These are phyloP conservation scores for Extremus antarcticus DNA, from an alignment of 495 filamentous ascomycete genomes.

Conservation along the genomic window DNA sequence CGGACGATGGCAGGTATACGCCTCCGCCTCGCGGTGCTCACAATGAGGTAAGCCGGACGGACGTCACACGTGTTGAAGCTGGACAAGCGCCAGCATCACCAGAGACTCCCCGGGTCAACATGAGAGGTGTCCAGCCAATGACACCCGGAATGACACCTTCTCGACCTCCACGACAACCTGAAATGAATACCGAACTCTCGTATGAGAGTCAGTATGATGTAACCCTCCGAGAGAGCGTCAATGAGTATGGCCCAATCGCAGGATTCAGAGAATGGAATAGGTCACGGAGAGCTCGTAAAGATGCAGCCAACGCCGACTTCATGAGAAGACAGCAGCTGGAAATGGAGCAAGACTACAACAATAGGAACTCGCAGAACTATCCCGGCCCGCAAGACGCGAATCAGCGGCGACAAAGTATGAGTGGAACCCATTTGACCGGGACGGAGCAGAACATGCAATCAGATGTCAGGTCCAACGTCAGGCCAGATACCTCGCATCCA, in stretches of 20 bases:
- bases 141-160: constrained; percentile 15
- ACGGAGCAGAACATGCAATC: neutral
- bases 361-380: constrained; percentile 37
- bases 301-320: constrained; percentile 53
- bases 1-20: constrained; percentile 30
- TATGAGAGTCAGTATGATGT: constrained; percentile 29
- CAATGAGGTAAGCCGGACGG: constrained; percentile 25
- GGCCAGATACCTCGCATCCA: constrained; percentile 16
- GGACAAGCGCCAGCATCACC: constrained; percentile 30
- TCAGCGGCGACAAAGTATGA: constrained; percentile 42
- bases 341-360: constrained; percentile 45
- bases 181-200: constrained; percentile 1
- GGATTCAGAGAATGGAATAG: constrained; percentile 55
- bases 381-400: constrained; percentile 46
- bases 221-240: constrained; percentile 50
- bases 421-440: constrained; percentile 29
- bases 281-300: constrained; percentile 48
- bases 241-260: constrained; percentile 55
- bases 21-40: constrained; percentile 22
- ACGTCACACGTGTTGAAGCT: constrained; percentile 32
- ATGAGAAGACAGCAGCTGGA: constrained; percentile 47
- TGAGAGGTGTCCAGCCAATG: constrained; percentile 13
- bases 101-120: constrained; percentile 29
- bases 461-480: neutral
- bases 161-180: neutral